Evolutionary conservation across 2,329 filamentous ascomycete species (phyloP), one percentile per base, ranked within the genome.

Genomic region (Penicillium hesseltinei): DNA sequence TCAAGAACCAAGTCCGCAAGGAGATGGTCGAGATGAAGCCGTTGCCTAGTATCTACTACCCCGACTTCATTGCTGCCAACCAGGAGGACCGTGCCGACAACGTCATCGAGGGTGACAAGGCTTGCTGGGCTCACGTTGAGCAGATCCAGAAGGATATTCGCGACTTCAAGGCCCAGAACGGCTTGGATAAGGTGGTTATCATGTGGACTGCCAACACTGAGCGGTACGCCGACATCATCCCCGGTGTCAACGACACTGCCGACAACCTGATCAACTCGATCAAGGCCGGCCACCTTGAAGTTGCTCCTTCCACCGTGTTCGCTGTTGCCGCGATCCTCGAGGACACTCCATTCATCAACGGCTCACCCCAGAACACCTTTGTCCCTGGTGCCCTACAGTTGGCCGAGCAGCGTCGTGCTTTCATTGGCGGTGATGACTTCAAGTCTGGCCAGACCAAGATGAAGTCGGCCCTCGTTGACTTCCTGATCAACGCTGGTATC

Each of bases 391-490:
- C 89, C 59, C 88, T 97, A 66, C 83, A 93, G 72, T 86, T 99
- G 57, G 94, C 94, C 23, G 90, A 95, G 81, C 83, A 88, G 77
- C 87, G 95, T 77, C 83, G 85, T 56, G 87, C 92, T 61, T 99
- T 96, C 81, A 92, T 99, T 70, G 94, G 94, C 58, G 94, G 94
- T 64, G 94, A 99, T 71, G 94, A 99, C 80, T 99, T 99, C 88
- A 99, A 99, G 82, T 97, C 94, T 62, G 94, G 94, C 62, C 94
- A 99, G 83, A 99, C 94, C 75, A 99, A 99, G 87, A 99, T 99
- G 94, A 99, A 99, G 82, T 97, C 94, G 59, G 94, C 94, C 21
- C 86, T 99, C 31, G 94, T 97, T 45, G 94, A 99, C 79, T 99
- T 99, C 81, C 80, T 99, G 75, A 96, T 99, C 87, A 97, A 88